Conservation (phyloP, 1,139 yeast genomes). For the Scheffersomyces titani region DNA sequence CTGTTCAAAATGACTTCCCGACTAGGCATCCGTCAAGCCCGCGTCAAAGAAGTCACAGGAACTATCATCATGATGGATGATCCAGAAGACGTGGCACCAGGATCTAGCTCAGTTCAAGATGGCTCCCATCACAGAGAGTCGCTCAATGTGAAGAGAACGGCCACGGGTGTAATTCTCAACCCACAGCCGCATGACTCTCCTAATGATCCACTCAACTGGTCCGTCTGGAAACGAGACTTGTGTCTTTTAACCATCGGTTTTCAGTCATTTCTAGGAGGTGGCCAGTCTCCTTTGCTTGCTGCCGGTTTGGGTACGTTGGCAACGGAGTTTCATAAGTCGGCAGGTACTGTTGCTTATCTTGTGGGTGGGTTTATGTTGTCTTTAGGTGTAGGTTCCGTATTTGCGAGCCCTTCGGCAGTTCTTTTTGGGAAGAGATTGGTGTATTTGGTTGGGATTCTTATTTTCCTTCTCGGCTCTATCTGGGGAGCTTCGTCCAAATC, state of each 20-base stretch:
- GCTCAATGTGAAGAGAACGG: constrained; percentile 19
- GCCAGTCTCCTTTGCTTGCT: constrained; percentile 62
- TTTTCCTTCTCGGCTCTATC: constrained; percentile 54
- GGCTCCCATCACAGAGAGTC: constrained; percentile 17
- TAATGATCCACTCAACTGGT: constrained; percentile 55
- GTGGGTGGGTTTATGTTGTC: constrained; percentile 65
- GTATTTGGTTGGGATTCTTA: constrained; percentile 49
- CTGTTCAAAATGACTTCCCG: not conserved
- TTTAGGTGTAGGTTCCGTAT: constrained; percentile 57
- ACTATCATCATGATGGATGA: constrained; percentile 43
- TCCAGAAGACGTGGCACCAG: constrained; percentile 14
- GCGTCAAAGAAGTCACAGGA: constrained; percentile 44
- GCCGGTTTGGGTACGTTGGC: constrained; percentile 52
- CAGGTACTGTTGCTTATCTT: constrained; percentile 49
- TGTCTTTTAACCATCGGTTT: constrained; percentile 56
- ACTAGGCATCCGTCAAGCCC: constrained; percentile 46
- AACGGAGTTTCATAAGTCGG: constrained; percentile 43
- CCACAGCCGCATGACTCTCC: constrained; percentile 50
- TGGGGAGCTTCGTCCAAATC: constrained; percentile 54
- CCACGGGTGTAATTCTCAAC: constrained; percentile 35
- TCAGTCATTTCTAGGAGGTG: constrained; percentile 63
- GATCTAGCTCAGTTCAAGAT: constrained; percentile 3
- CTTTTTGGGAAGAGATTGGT: constrained; percentile 61
- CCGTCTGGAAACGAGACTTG: constrained; percentile 42
- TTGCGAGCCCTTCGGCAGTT: constrained; percentile 62